Base-by-base conservation (phyloP, 1,284 basidiomycete genomes). In the Sporisorium exsertum region DNA sequence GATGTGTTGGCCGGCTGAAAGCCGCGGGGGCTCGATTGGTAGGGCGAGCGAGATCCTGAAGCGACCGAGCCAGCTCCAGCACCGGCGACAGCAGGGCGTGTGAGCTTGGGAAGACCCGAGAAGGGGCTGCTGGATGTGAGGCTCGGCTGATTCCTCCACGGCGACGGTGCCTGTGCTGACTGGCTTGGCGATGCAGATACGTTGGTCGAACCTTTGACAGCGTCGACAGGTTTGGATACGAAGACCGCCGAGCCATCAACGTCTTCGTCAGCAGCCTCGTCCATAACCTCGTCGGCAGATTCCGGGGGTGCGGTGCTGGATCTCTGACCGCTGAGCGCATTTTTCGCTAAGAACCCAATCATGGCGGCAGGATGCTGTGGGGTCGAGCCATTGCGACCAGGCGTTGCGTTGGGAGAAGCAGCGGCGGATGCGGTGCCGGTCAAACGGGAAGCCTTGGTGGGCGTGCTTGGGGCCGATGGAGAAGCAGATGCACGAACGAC, bases 41-140 rank as follows among this genome's bases (percentile, higher is more conserved):
- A 67, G 5, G 63, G 58, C 0, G 71, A 73, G 18, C 55, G 60
- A n/a, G 67, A 70, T 27, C 52, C 59, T 6, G 74, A 77, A 9
- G 67, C 64, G 5, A 68, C 55, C 2, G 65, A 64, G 8, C 27
- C 60, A n/a, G 52, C 32, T 16, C 18, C 40, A 16, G 5, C 37
- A 27, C 49, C 63, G 24, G 46, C 58, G 35, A 32, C 22, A 16
- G 58, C 49, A 22, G 57, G 50, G 20, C 62, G 63, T 5, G 70
- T 59, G 18, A 77, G 60, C 58, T 77, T 77, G 16, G 75, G 75
- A 9, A 70, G 64, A 18, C 75, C 75, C 16, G 75, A 77, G 29
- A 77, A 77, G 29, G 75, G 75, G 51, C 71, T 73, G 50, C 66
- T 73, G 12, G 75, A 77, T 4, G 71, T 77, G 42, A 77, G 55